Base-by-base conservation (phyloP, 1,284 basidiomycete genomes). In the Naganishia liquefaciens region DNA sequence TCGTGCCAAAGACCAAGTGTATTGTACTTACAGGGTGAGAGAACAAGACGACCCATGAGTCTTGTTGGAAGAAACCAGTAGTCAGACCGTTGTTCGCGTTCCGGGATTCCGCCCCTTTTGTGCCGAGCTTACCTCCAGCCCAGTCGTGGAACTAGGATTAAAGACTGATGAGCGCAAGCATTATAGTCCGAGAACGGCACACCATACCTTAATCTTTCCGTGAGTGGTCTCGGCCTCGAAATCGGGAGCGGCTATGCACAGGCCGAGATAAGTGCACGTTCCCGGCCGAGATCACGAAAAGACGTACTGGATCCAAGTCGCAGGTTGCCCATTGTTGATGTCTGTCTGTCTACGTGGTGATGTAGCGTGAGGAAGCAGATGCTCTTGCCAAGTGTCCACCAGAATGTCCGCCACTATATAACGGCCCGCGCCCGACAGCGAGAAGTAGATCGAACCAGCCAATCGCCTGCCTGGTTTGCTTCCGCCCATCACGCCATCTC, bases 1-100 rank as follows among this genome's bases (percentile, higher is more conserved):
- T 39, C 25, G 11, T 43, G 5, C 15, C 1, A 9, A n/a, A 39
- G 11, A 4, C 9, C 17, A 7, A 21, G 27, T 17, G n/a, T 10
- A 33, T 5, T 13, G 17, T 15, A 70, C 73, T 71, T 65, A 75
- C 94, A 1, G 94, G 95, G 80, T 98, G 95, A 42, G 90, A 93
- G 84, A 96, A 96, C 66, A 96, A 82, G 75, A 95, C 83, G 55
- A 85, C 90, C 95, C 96, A 99, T 39, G 87, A 89, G 75, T 88
- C 82, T 52, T 87, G 89, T 73, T 92, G 87, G 78, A 96, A 93
- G 84, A 97, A 37, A 10, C 33, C 10, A 37, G 13, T 5, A 10
- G 33, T 37, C 33, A 37, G 33, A 37, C 33, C 33, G 33, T 13
- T 37, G 33, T 4, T 37, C 4, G 33, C 33, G 3, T 9, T 37